phyloP scores from a whole-genome alignment of 345 rosid genomes.

The Trapa incisa region DNA sequence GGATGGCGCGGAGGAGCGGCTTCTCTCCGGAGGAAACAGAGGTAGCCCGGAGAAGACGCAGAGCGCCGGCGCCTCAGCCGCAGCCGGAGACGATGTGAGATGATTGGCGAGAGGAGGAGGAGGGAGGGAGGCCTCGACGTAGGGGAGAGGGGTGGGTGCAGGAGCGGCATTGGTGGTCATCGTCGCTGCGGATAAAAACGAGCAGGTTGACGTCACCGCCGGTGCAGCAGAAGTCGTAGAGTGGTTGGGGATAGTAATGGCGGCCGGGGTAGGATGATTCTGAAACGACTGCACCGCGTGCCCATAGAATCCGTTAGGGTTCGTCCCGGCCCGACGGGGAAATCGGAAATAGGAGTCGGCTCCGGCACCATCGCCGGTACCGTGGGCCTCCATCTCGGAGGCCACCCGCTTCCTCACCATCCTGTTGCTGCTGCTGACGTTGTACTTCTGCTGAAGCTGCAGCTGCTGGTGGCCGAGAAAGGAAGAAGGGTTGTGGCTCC shows the following conservation, averaged over 20 bases:
- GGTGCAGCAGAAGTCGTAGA: slow-evolving; percentile 39
- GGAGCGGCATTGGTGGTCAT: slow-evolving; percentile 18
- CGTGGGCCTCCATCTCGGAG: slow-evolving; percentile 46
- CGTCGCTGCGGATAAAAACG: slow-evolving; percentile 23
- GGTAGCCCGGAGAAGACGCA: slow-evolving; percentile 93
- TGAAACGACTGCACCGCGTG: not conserved
- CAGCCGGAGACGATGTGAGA: slow-evolving; percentile 4
- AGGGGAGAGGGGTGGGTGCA: slow-evolving; percentile 9
- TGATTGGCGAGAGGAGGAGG: slow-evolving; percentile 36
- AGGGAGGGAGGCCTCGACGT: slow-evolving; percentile 43
- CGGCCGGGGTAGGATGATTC: slow-evolving; percentile 1
- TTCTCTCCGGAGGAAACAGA: slow-evolving; percentile 56
- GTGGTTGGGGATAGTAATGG: slow-evolving; percentile 33
- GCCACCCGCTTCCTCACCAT: slow-evolving; percentile 82
- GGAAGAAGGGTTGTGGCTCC: not conserved
- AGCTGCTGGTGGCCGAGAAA: not conserved
- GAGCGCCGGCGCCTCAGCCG: slow-evolving; percentile 43
- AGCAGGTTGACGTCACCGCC: slow-evolving; percentile 40
- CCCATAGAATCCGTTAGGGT: slow-evolving; percentile 3
- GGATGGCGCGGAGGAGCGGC: slow-evolving; percentile 3
- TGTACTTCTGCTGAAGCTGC: not conserved
- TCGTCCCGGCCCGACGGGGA: slow-evolving; percentile 27
- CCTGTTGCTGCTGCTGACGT: slow-evolving; percentile 10
- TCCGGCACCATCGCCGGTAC: slow-evolving; percentile 7
- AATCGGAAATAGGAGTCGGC: slow-evolving; percentile 12